Percentiles rank a stretch among this genome's conserved stretches.
Evolutionary conservation across 768 basidiomycete genomes (phyloP).

Genomic region (Tricholomella constricta): DNA sequence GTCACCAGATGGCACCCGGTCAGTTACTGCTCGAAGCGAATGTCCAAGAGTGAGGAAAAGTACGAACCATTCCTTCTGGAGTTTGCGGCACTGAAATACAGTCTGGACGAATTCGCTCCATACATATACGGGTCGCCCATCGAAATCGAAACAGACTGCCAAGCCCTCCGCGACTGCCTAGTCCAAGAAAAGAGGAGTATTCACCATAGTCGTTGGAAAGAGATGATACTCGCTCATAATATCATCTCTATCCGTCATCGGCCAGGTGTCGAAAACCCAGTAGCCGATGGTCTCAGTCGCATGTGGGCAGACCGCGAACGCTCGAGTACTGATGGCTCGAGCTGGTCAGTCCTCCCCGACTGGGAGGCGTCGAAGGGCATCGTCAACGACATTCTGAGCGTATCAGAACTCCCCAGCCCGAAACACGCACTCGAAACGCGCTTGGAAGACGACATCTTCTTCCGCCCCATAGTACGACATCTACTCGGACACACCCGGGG

Average conservation of each 20-base stretch:
- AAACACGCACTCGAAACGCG: too few species aligned
- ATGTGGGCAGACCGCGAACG: constrained; percentile 14
- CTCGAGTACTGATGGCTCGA: neutral
- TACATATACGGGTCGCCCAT: constrained; percentile 29
- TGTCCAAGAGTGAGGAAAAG: constrained; percentile 23
- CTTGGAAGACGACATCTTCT: neutral
- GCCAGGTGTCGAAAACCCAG: constrained; percentile 21
- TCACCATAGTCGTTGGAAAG: constrained; percentile 32
- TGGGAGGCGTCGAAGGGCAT: neutral
- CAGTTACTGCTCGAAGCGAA: constrained; percentile 33
- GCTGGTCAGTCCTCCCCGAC: neutral
- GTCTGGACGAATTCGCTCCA: constrained; percentile 28
- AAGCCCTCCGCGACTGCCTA: constrained; percentile 25
- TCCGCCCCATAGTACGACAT: neutral
- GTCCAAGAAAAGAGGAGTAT: constrained; percentile 22
- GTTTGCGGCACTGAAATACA: constrained; percentile 36
- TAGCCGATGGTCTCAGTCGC: constrained; percentile 33
- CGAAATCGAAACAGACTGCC: constrained; percentile 34
- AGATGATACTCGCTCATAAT: constrained; percentile 28
- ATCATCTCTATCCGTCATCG: constrained; percentile 24
- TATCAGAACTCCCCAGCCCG: too few species aligned
- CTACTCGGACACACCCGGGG: neutral
- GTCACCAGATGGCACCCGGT: constrained; percentile 24
- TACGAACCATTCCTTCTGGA: constrained; percentile 34
- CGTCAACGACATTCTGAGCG: neutral